phyloP scores from a whole-genome alignment of 345 rosid genomes.

The Ceriops decandra region DNA sequence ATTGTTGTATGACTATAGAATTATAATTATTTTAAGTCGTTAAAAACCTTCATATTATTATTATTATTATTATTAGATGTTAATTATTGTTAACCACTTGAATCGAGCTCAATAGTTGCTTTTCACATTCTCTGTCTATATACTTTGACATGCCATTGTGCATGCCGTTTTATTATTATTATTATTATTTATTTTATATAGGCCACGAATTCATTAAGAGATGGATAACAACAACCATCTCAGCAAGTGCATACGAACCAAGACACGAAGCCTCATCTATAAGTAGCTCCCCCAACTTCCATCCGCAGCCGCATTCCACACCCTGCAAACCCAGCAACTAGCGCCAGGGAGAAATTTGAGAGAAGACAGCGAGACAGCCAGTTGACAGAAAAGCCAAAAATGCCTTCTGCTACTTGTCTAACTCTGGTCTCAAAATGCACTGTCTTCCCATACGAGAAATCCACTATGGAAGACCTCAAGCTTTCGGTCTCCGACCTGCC shows the following conservation, averaged over 20 bases:
- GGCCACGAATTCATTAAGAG: not conserved
- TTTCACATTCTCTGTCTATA: no score
- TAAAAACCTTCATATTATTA: no score
- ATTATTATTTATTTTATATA: no score
- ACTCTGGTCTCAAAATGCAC: slow-evolving; percentile 46
- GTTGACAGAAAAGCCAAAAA: slow-evolving; percentile 12
- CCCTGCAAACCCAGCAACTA: not conserved
- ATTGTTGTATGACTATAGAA: no score
- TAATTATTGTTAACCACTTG: no score
- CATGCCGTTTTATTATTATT: no score
- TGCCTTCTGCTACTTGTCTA: slow-evolving; percentile 41
- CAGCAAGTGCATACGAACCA: slow-evolving; percentile 51
- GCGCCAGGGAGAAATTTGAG: no score
- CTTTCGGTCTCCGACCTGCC: slow-evolving; percentile 96
- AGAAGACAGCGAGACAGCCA: no score
- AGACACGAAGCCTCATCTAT: slow-evolving; percentile 24
- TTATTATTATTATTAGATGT: no score
- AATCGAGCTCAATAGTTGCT: no score
- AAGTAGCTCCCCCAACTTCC: slow-evolving; percentile 25
- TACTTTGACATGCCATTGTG: no score
- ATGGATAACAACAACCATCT: slow-evolving; percentile 12
- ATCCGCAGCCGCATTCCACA: slow-evolving; percentile 18
- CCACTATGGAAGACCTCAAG: slow-evolving; percentile 58
- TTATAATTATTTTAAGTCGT: no score
- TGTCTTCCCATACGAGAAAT: slow-evolving; percentile 50